A percentile compares a stretch with the other conserved stretches of the same genome.
phyloP scores from a whole-genome alignment of 1,139 yeast species.

The Debaryomycetaceae sp. region DNA sequence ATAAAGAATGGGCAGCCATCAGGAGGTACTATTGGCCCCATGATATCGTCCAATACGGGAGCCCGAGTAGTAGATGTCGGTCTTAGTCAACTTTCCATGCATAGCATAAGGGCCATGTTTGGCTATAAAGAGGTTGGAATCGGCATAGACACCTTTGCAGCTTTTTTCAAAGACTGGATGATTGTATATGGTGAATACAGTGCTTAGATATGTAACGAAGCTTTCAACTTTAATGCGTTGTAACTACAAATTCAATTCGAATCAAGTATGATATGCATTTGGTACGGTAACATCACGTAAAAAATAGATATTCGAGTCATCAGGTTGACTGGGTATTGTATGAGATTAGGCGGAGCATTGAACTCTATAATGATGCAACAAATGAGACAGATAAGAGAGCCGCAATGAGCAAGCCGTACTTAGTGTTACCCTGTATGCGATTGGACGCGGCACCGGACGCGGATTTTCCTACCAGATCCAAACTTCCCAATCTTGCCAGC shows the following conservation, averaged over 20 bases:
- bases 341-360: background rate
- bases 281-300: slow-evolving; percentile 1
- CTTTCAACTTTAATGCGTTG: background rate
- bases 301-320: background rate
- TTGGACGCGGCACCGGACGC: slow-evolving; percentile 1
- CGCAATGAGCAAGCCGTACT: slow-evolving; percentile 6
- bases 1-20: slow-evolving; percentile 41
- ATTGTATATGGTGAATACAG: slow-evolving; percentile 7
- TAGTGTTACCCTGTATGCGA: slow-evolving; percentile 4
- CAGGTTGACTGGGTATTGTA: background rate
- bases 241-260: background rate
- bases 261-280: slow-evolving; percentile 1
- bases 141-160: slow-evolving; percentile 35
- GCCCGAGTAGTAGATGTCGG: slow-evolving; percentile 45
- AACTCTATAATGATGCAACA: slow-evolving; percentile 6
- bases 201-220: background rate
- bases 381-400: slow-evolving; percentile 5
- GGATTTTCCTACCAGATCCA: no score
- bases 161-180: slow-evolving; percentile 37
- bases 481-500: no score
- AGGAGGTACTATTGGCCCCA: slow-evolving; percentile 47
- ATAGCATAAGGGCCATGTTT: slow-evolving; percentile 38
- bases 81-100: slow-evolving; percentile 44
- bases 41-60: slow-evolving; percentile 34
- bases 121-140: slow-evolving; percentile 43